Evolutionary conservation across 352 stramenopile species (phyloP).

Genomic region (Saprolegnia diclina): DNA sequence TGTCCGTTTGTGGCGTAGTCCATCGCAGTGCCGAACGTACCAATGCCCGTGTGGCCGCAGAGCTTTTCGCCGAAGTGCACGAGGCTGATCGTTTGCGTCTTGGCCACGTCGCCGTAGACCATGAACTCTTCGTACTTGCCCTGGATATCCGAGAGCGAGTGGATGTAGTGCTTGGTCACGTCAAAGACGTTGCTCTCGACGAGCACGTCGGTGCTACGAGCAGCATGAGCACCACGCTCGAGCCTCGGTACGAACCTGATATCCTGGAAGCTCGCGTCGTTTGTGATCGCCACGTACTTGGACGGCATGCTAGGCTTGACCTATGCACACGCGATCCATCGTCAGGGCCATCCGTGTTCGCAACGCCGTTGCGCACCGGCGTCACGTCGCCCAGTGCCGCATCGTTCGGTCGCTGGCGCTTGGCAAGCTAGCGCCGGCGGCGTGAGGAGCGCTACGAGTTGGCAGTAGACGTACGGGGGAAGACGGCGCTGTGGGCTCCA

Average conservation of each 20-base stretch:
- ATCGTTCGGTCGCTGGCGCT: background rate
- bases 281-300: background rate
- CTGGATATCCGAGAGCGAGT: slow-evolving; percentile 14
- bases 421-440: background rate
- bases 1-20: background rate
- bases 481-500: background rate
- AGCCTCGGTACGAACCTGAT: background rate
- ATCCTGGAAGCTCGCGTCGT: background rate
- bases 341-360: background rate
- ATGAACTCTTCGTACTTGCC: slow-evolving; percentile 26
- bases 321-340: background rate
- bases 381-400: background rate
- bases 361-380: no score
- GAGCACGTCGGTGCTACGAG: background rate
- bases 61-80: slow-evolving; percentile 27
- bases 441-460: background rate
- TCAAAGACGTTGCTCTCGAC: slow-evolving; percentile 21
- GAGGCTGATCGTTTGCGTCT: slow-evolving; percentile 12
- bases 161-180: slow-evolving; percentile 25
- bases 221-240: background rate
- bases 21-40: background rate
- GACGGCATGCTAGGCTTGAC: slow-evolving; percentile 2
- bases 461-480: background rate
- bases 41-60: slow-evolving; percentile 22
- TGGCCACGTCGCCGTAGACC: slow-evolving; percentile 19